Conservation (phyloP, 495 filamentous ascomycete genomes). For the Gamarada debralockiae region DNA sequence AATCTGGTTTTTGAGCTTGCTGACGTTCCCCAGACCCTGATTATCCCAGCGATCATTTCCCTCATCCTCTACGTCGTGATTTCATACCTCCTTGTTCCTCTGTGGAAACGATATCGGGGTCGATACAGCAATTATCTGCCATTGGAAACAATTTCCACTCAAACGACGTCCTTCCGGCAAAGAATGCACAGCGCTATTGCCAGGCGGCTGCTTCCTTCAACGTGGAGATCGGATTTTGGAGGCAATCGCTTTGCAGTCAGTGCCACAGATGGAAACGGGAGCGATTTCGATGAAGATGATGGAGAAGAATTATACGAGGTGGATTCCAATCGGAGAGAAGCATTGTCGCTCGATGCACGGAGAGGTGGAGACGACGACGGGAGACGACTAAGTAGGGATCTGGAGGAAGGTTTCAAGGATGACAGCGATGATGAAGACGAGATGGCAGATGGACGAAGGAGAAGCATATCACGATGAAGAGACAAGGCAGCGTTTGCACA, state of each 20-base stretch:
- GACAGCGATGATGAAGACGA: constrained; percentile 70
- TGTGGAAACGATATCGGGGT: constrained; percentile 70
- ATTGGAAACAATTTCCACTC: constrained; percentile 56
- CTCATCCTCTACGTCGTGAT: constrained; percentile 68
- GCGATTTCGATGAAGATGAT: constrained; percentile 65
- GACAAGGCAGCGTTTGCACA: too few relatives aligned
- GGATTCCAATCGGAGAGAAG: constrained; percentile 45
- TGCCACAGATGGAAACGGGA: constrained; percentile 39
- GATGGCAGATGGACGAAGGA: constrained; percentile 1
- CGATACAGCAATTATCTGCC: constrained; percentile 73
- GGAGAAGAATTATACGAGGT: constrained; percentile 58
- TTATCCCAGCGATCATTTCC: constrained; percentile 75
- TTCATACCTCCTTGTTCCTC: constrained; percentile 67
- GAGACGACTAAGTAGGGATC: constrained; percentile 70
- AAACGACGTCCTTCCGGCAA: constrained; percentile 58
- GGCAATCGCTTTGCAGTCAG: constrained; percentile 28
- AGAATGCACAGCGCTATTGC: constrained; percentile 49
- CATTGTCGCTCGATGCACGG: constrained; percentile 32
- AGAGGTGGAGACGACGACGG: constrained; percentile 32
- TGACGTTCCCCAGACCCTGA: constrained; percentile 56
- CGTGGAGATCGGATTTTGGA: constrained; percentile 42
- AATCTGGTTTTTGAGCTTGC: background rate
- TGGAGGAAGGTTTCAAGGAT: constrained; percentile 82
- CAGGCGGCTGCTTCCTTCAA: constrained; percentile 50
- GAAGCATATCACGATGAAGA: constrained; percentile 6